Conservation (phyloP, 2,329 filamentous ascomycete species). For the Ploettnerulaceae sp. region DNA sequence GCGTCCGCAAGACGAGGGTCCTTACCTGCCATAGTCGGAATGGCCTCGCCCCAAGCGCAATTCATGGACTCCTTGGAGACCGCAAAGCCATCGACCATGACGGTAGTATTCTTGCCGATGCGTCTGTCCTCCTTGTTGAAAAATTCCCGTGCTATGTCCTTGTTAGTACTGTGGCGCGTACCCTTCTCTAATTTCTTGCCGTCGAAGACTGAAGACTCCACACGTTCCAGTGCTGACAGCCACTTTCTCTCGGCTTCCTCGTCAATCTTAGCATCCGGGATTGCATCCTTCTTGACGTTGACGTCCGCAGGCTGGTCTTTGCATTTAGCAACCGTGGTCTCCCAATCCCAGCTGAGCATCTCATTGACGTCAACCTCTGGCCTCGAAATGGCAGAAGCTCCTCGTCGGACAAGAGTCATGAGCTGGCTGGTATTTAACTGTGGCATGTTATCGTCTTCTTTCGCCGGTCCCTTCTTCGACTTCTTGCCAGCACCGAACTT, state of each 20-base stretch:
- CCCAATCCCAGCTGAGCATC: constrained; percentile 52
- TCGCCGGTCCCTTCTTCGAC: constrained; percentile 27
- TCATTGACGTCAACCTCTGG: constrained; percentile 50
- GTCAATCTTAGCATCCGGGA: constrained; percentile 32
- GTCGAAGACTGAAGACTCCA: constrained; percentile 53
- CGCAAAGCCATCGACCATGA: constrained; percentile 51
- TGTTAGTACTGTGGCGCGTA: constrained; percentile 28
- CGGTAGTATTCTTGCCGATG: constrained; percentile 51
- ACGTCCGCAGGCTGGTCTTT: constrained; percentile 46
- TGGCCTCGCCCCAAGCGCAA: constrained; percentile 51
- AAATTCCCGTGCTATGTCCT: constrained; percentile 37
- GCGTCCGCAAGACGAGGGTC: constrained; percentile 47
- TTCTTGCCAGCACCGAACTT: constrained; percentile 30
- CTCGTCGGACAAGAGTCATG: constrained; percentile 49
- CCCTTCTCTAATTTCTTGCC: constrained; percentile 45
- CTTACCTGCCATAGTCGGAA: constrained; percentile 52
- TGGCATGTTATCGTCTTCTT: constrained; percentile 43
- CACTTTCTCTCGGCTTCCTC: constrained; percentile 50
- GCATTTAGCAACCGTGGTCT: constrained; percentile 49
- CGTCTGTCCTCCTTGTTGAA: constrained; percentile 44
- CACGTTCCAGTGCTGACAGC: constrained; percentile 51
- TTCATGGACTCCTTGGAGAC: constrained; percentile 51
- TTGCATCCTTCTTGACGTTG: constrained; percentile 34
- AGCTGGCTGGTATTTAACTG: constrained; percentile 47
- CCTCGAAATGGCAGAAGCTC: constrained; percentile 47